Base-by-base conservation (phyloP, 2,329 filamentous ascomycete species). In the Corinectria fuckeliana region DNA sequence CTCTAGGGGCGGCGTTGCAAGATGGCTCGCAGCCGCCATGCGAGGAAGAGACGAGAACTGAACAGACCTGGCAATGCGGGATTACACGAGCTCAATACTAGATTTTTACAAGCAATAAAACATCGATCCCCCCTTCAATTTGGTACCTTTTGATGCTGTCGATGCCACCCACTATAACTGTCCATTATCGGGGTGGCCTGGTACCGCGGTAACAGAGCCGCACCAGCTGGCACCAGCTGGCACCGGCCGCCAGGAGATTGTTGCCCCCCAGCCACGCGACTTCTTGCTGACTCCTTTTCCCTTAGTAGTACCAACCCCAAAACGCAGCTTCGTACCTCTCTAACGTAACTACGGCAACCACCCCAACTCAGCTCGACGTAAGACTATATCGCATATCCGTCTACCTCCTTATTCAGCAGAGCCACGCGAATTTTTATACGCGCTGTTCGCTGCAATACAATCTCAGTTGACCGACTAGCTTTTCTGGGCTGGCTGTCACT, bases 241-340 rank as follows among this genome's bases (percentile, higher is more conserved):
- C 65, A 60, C 57, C 49, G 52, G 32, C 28, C 39, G 13, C 36
- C 39, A 49, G 23, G 42, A 54, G 56, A 58, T 55, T 47, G 41
- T 41, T 44, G 42, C 44, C 28, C 54, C 68, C 65, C 64, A 71
- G 63, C 67, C 70, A 63, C 70, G 69, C 54, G 63, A 70, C 59
- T 65, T 71, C 58, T 58, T 18, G 36, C 36, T 10, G 50, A 41
- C 36, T 53, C 16, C 49, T n/a, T n/a, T n/a, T n/a, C 41, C 25
- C 11, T n/a, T 34, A 25, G n/a, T 18, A 16, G 20, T 36, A 49
- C 4, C 32, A 21, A 16, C 18, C 18, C 14, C 18, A 38, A 32
- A 14, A 36, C 41, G n/a, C 20, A 28, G 1, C 10, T 16, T 30
- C 25, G 42, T 45, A 26, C n/a, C 42, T 28, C 42, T 45, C 23